phyloP scores from a whole-genome alignment of 352 stramenopile genomes.

The Pythium volutum region DNA sequence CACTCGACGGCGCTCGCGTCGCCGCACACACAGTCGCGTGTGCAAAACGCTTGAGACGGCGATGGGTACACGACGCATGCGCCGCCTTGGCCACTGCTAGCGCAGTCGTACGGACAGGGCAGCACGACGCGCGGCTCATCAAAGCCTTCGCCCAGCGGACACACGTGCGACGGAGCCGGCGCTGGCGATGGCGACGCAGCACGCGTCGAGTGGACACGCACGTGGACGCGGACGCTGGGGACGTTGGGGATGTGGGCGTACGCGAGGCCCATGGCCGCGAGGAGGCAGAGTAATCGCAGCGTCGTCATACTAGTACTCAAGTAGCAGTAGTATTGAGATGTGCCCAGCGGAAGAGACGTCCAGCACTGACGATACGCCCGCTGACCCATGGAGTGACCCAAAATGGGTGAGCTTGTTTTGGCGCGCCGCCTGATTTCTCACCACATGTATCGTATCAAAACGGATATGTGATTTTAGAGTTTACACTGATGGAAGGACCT shows the following conservation, averaged over 20 bases:
- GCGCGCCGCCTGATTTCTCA: too few species aligned
- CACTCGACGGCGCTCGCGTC: constrained; percentile 8
- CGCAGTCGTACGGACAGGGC: constrained; percentile 6
- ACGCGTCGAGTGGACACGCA: neutral
- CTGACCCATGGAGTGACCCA: too few species aligned
- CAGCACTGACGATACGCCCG: too few species aligned
- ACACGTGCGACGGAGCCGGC: neutral
- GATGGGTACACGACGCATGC: constrained; percentile 7
- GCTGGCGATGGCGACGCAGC: neutral
- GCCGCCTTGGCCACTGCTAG: neutral
- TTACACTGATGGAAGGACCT: too few species aligned
- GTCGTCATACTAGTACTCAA: too few species aligned
- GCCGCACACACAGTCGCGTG: neutral
- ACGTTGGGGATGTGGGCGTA: neutral
- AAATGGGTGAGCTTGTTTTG: too few species aligned
- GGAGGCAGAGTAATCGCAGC: neutral
- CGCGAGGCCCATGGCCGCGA: neutral
- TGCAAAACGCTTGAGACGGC: neutral
- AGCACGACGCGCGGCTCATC: neutral
- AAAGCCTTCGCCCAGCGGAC: constrained; percentile 2
- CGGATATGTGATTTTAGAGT: too few species aligned
- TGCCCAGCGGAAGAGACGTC: too few species aligned
- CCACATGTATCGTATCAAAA: too few species aligned
- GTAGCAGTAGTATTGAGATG: too few species aligned
- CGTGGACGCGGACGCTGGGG: neutral